Evolutionary conservation across 169 alveolate species (phyloP).

Genomic region (Prorocentrum cordatum): DNA sequence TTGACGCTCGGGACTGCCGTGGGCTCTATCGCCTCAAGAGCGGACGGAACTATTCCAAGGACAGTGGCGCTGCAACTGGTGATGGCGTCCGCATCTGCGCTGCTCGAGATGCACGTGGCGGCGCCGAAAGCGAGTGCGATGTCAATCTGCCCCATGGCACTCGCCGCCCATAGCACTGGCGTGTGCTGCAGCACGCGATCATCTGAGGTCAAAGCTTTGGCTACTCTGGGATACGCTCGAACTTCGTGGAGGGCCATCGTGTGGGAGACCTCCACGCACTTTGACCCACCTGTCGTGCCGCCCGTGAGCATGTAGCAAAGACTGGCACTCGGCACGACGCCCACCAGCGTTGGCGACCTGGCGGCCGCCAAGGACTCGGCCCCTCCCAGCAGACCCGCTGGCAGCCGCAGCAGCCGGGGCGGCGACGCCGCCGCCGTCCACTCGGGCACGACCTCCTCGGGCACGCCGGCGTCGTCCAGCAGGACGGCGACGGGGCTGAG

Average conservation of each 20-base stretch:
- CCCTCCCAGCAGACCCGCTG: too few species aligned
- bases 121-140: slow-evolving; percentile 17
- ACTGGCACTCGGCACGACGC: too few species aligned
- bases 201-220: background rate
- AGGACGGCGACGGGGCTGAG: too few species aligned
- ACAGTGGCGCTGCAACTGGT: background rate
- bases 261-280: slow-evolving; percentile 7
- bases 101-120: slow-evolving; percentile 6
- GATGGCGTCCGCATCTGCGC: too few species aligned
- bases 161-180: slow-evolving; percentile 48
- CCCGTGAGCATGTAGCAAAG: slow-evolving; percentile 48
- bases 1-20: too few species aligned
- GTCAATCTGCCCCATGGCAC: slow-evolving; percentile 43
- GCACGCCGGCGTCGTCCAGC: too few species aligned
- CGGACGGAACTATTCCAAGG: background rate
- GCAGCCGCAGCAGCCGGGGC: too few species aligned
- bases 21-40: background rate
- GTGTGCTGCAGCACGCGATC: slow-evolving; percentile 52
- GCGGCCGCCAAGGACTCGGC: too few species aligned
- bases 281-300: slow-evolving; percentile 36
- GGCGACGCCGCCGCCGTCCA: too few species aligned
- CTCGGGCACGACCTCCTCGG: too few species aligned
- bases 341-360: too few species aligned
- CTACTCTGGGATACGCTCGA: background rate
- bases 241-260: slow-evolving; percentile 45